Evolutionary conservation across 495 filamentous ascomycete genomes (phyloP).

Genomic region (Penicillium ochrochloron): DNA sequence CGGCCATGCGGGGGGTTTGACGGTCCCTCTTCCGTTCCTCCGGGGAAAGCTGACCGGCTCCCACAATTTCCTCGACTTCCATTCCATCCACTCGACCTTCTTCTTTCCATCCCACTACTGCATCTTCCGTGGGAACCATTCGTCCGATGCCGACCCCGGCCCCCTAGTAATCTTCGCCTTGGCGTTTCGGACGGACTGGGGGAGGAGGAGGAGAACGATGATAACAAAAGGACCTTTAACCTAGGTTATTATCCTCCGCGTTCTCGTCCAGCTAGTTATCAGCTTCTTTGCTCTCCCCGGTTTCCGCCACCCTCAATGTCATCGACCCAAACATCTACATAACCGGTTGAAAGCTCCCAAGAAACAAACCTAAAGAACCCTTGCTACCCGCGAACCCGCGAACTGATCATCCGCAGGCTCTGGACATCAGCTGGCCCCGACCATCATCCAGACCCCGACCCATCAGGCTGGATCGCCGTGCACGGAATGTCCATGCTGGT

Average conservation of each 20-base stretch:
- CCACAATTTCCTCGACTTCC: neutral
- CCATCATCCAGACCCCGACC: neutral
- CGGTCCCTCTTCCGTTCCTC: constrained; percentile 49
- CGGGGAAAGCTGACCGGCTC: constrained; percentile 36
- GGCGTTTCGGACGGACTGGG: constrained; percentile 15
- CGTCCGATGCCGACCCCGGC: constrained; percentile 21
- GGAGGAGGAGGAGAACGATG: neutral
- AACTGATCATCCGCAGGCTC: neutral
- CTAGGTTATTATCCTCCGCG: neutral
- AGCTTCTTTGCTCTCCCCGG: neutral
- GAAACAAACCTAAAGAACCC: neutral
- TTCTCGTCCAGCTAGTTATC: neutral
- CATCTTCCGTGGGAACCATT: constrained; percentile 23
- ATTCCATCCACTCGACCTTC: constrained; percentile 1
- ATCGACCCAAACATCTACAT: constrained; percentile 1
- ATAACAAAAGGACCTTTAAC: neutral
- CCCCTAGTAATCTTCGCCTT: constrained; percentile 3
- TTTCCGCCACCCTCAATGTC: constrained; percentile 3
- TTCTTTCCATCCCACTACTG: neutral
- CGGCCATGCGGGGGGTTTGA: constrained; percentile 46
- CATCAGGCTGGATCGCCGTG: neutral
- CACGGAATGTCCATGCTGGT: no score
- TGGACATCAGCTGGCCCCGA: neutral
- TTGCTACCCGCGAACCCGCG: neutral
- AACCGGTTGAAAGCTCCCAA: neutral